Evolutionary conservation across 1,284 basidiomycete species (phyloP), one percentile per base, ranked within the genome.

Genomic region (Earliella scabrosa): DNA sequence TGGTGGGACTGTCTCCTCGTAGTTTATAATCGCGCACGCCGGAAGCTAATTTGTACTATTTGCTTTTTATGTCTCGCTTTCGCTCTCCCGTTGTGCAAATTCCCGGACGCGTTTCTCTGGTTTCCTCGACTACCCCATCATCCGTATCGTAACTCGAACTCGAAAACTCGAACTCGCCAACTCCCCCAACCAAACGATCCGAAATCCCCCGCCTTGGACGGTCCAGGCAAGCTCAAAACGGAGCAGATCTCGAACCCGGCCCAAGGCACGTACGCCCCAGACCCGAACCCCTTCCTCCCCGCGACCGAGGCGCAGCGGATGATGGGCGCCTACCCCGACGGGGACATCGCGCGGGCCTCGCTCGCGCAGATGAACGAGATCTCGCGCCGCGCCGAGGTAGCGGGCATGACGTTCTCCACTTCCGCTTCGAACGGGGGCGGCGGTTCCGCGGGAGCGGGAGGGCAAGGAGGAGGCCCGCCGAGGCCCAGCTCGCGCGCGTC

Each of bases 321-420:
- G 63, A 81, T 88, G 61, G 77, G 75, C 39, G 65, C 78, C 45
- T 85, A 79, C 58, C 75, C 75, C 4, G 76, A 83, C 65, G 74
- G 74, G 50, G 83, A 82, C 60, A 79, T 89, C 44, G 86, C 86
- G 1, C 78, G 82, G 27, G 85, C 85, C 6, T 76, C 76, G 16
- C 78, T 90, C 60, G 78, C 82, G 62, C 87, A 90, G 69, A 87
- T 92, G 83, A 90, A 85, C 71, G 87, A 90, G 68, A 81, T 88
- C 59, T 86, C 86, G 24, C 75, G 85, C 45, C 78, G 86, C 29
- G 86, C 84, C 21, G 75, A 77, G 65, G 73, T 67, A 50, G 73
- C 70, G 38, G 74, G 77, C 4, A 68, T 74, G 75, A 69, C 73
- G 36, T 79, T 82, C 70, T 54, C 59, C 24, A 66, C 58, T 20